phyloP scores from a whole-genome alignment of 1,284 basidiomycete genomes.

The Mycena citricolor region DNA sequence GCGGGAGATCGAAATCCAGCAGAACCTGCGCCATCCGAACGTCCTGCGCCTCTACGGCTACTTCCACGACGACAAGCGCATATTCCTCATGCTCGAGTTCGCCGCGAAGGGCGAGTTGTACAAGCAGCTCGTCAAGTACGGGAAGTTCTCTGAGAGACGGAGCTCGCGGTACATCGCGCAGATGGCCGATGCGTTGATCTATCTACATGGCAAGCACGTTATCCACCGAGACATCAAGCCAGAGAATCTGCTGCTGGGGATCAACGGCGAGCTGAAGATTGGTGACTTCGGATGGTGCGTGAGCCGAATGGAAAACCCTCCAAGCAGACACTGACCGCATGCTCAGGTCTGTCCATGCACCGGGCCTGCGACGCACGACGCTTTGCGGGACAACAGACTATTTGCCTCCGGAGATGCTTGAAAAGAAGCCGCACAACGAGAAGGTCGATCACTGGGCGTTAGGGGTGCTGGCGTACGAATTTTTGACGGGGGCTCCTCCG shows the following conservation, averaged over 20 bases:
- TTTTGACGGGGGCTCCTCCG: constrained; percentile 88
- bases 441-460: constrained; percentile 96
- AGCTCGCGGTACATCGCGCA: constrained; percentile 92
- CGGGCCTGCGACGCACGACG: constrained; percentile 84
- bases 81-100: constrained; percentile 97
- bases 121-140: constrained; percentile 87
- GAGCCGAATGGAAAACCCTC: no score
- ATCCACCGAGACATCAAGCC: constrained; percentile 99
- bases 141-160: constrained; percentile 85
- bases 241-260: constrained; percentile 92
- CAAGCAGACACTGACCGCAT: neutral
- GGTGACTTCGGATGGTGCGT: constrained; percentile 94
- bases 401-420: constrained; percentile 99
- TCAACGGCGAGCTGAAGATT: constrained; percentile 97
- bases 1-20: constrained; percentile 98
- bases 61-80: constrained; percentile 97
- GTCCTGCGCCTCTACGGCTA: constrained; percentile 94
- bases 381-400: constrained; percentile 97
- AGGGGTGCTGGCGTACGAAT: constrained; percentile 94
- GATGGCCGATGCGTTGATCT: constrained; percentile 95
- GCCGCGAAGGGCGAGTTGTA: constrained; percentile 96
- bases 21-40: constrained; percentile 95
- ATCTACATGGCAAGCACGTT: constrained; percentile 95
- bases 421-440: constrained; percentile 81
- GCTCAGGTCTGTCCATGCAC: constrained; percentile 72